Conservation (phyloP, 257 asterid genomes). For the Lantana camara region DNA sequence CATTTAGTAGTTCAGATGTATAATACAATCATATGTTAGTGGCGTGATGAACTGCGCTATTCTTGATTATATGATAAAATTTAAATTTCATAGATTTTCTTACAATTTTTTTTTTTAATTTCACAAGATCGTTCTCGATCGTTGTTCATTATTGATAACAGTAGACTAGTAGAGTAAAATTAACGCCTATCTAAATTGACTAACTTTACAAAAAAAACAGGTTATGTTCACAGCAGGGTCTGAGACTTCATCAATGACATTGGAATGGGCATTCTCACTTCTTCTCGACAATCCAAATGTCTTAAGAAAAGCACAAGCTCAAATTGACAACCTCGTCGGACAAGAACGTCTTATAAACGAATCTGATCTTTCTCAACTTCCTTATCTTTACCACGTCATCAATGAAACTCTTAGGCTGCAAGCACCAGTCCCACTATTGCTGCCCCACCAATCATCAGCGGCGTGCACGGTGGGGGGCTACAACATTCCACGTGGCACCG, state of each 20-base stretch:
- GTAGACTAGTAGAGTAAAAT: too few relatives aligned
- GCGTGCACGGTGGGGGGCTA: conserved; percentile 18
- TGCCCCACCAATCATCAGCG: conserved; percentile 28
- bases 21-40: too few relatives aligned
- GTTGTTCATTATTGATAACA: too few relatives aligned
- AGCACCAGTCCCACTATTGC: conserved; percentile 19
- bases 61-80: too few relatives aligned
- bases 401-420: conserved; percentile 28
- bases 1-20: too few relatives aligned
- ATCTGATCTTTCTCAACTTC: conserved; percentile 13
- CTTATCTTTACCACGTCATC: conserved; percentile 25
- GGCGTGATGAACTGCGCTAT: too few relatives aligned
- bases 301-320: conserved; percentile 17
- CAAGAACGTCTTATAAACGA: conserved; percentile 19
- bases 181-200: not conserved
- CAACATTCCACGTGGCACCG: too few relatives aligned
- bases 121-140: too few relatives aligned
- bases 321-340: conserved; percentile 26
- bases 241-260: conserved; percentile 21
- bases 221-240: conserved; percentile 29
- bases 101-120: too few relatives aligned
- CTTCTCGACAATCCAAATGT: conserved; percentile 27
- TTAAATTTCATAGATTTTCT: too few relatives aligned
- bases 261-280: conserved; percentile 35
- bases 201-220: not conserved